Conservation (phyloP, 2,329 filamentous ascomycete genomes). For the Teratosphaeria viscida region DNA sequence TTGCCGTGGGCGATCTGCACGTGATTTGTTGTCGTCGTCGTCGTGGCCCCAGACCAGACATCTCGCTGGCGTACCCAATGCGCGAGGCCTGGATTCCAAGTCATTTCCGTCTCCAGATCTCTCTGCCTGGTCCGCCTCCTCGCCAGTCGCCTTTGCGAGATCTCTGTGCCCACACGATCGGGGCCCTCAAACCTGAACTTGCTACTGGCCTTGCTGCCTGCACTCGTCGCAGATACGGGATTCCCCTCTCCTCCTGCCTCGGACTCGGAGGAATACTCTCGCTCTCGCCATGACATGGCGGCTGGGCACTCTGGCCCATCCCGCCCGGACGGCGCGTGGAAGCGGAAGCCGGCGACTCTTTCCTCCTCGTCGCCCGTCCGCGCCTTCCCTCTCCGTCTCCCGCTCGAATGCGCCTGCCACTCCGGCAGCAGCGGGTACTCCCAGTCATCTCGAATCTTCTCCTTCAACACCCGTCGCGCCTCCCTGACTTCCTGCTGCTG, state of each 20-base stretch:
- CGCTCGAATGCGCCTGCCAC: conserved; percentile 11
- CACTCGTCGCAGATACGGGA: conserved; percentile 4
- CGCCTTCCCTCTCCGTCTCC: background rate
- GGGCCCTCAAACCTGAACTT: conserved; percentile 36
- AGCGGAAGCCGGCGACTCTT: conserved; percentile 21
- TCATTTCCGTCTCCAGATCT: conserved; percentile 33
- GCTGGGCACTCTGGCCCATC: conserved; percentile 20
- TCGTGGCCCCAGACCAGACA: conserved; percentile 72
- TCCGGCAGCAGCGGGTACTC: conserved; percentile 28
- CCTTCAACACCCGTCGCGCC: conserved; percentile 31
- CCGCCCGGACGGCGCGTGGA: conserved; percentile 7
- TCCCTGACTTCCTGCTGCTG: conserved; percentile 34
- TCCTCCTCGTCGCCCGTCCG: background rate
- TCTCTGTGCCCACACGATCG: conserved; percentile 32
- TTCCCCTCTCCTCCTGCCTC: conserved; percentile 12
- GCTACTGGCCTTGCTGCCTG: conserved; percentile 10
- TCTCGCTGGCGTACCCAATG: conserved; percentile 69
- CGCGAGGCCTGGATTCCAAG: conserved; percentile 72
- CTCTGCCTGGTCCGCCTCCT: conserved; percentile 29
- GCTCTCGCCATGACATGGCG: conserved; percentile 31
- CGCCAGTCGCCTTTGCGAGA: conserved; percentile 17
- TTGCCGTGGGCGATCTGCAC: conserved; percentile 6
- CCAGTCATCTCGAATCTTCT: conserved; percentile 37
- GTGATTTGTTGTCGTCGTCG: conserved; percentile 28
- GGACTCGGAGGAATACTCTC: conserved; percentile 30